phyloP scores from a whole-genome alignment of 2,329 filamentous ascomycete genomes.

The Aureobasidium sp. region DNA sequence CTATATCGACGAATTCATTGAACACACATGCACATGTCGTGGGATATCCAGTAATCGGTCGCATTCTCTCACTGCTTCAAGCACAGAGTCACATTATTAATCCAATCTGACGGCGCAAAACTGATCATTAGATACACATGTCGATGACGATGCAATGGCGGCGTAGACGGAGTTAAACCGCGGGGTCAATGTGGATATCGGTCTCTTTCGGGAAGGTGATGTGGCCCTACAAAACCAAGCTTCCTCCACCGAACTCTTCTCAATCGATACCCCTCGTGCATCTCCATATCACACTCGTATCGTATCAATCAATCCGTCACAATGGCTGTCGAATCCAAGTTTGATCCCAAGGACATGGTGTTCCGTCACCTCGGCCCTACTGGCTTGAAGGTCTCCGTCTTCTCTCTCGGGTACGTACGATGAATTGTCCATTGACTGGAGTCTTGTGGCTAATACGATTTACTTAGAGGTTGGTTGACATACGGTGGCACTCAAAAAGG shows the following conservation, averaged over 20 bases:
- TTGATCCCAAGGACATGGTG: slow-evolving; percentile 45
- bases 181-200: slow-evolving; percentile 1
- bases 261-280: neutral
- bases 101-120: too few relatives aligned
- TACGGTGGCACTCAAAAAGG: slow-evolving; percentile 46
- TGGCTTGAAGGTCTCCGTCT: slow-evolving; percentile 39
- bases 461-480: slow-evolving; percentile 32
- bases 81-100: neutral
- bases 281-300: neutral
- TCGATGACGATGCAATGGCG: neutral
- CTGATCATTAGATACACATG: neutral
- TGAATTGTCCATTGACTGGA: neutral
- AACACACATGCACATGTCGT: neutral
- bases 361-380: slow-evolving; percentile 40
- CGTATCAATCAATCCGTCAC: neutral
- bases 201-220: slow-evolving; percentile 7
- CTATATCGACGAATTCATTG: neutral
- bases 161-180: neutral
- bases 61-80: neutral
- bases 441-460: neutral
- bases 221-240: slow-evolving; percentile 5
- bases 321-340: slow-evolving; percentile 38
- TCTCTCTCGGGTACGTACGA: neutral
- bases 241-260: slow-evolving; percentile 2
- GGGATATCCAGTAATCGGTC: too few relatives aligned